Percentiles rank a stretch among this genome's conserved stretches.
These are phyloP conservation scores for Claviceps sp. DNA, from an alignment of 2,329 filamentous ascomycete genomes.

Conservation along the genomic window DNA sequence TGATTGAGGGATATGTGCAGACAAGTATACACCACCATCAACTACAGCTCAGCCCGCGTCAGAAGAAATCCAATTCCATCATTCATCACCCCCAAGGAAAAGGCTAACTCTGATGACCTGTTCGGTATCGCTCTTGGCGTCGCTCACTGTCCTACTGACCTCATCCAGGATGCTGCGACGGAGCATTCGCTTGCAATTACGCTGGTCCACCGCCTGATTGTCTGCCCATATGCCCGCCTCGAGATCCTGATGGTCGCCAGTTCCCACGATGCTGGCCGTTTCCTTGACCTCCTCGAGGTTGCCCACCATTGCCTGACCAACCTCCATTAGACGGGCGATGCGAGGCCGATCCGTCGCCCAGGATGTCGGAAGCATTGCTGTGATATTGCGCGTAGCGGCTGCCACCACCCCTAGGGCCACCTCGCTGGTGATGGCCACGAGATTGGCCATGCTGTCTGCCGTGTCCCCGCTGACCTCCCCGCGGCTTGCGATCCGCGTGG, in stretches of 20 bases:
- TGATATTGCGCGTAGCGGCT: background rate
- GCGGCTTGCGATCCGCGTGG: slow-evolving; percentile 37
- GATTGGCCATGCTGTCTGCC: slow-evolving; percentile 13
- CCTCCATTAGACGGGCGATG: background rate
- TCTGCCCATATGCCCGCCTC: background rate
- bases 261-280: slow-evolving; percentile 1
- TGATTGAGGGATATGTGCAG: too few relatives aligned
- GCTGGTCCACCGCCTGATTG: background rate
- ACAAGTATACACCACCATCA: too few relatives aligned
- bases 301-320: slow-evolving; percentile 2
- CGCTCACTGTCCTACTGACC: background rate
- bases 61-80: too few relatives aligned
- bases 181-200: background rate
- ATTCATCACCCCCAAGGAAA: too few relatives aligned
- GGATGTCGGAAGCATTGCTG: background rate
- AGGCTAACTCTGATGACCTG: too few relatives aligned
- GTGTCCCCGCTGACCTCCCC: slow-evolving; percentile 12
- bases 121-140: too few relatives aligned
- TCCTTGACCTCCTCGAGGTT: slow-evolving; percentile 11
- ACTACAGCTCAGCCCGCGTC: too few relatives aligned
- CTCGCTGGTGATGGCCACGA: slow-evolving; percentile 7
- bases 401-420: slow-evolving; percentile 6
- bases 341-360: background rate
- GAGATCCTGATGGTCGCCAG: slow-evolving; percentile 2
- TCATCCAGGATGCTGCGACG: background rate